Evolutionary conservation across 2,329 filamentous ascomycete species (phyloP).

Genomic region (Malbranchea cinnamomea): DNA sequence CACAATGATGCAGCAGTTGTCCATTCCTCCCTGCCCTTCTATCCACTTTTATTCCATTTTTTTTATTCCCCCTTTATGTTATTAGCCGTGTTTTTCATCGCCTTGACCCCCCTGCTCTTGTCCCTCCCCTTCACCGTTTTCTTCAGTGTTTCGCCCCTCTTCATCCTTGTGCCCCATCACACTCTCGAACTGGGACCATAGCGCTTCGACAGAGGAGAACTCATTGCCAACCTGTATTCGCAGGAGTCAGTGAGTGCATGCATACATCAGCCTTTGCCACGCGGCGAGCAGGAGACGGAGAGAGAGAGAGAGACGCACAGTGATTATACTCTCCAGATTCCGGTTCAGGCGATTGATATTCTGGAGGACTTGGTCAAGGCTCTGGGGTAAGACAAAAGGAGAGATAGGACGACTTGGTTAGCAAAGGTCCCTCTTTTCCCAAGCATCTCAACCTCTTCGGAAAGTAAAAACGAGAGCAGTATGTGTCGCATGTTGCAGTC

Average conservation of each 20-base stretch:
- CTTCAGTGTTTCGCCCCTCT: constrained; percentile 10
- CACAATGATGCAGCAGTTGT: no score
- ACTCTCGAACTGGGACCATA: constrained; percentile 95
- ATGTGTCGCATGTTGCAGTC: no score
- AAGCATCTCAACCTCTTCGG: no score
- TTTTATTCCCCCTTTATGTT: constrained; percentile 1
- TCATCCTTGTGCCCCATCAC: constrained; percentile 75
- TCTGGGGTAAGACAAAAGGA: constrained; percentile 25
- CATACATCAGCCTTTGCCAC: constrained; percentile 1
- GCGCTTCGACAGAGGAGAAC: constrained; percentile 87
- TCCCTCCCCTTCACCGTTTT: constrained; percentile 3
- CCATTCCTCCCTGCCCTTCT: no score
- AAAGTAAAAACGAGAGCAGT: background rate
- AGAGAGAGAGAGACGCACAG: constrained; percentile 38
- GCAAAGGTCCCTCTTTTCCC: background rate
- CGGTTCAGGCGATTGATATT: constrained; percentile 95
- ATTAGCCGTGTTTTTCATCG: background rate
- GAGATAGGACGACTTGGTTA: background rate
- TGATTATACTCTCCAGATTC: constrained; percentile 77
- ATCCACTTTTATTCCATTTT: no score
- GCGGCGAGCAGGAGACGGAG: background rate
- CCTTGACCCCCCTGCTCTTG: background rate
- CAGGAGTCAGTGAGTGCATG: background rate
- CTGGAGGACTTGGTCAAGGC: constrained; percentile 76
- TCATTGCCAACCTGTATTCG: constrained; percentile 70